These are phyloP conservation scores for Kalmusia sp. DNA, from an alignment of 2,329 filamentous ascomycete species.

Conservation along the genomic window DNA sequence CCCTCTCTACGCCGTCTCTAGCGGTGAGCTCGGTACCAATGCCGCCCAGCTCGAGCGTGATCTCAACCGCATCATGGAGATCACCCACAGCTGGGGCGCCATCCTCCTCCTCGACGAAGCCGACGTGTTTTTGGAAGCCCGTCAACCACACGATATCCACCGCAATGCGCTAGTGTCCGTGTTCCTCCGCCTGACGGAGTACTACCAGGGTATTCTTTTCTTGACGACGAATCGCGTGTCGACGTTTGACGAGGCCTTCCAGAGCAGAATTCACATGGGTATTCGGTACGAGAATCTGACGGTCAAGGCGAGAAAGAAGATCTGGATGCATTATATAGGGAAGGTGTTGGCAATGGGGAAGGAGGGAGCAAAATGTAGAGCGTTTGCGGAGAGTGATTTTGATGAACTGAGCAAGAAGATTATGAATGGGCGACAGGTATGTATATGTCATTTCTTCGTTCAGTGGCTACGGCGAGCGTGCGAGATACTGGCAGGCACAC, in stretches of 20 bases:
- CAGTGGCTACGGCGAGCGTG: too few species aligned
- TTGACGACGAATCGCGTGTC: conserved; percentile 87
- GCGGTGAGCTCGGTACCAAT: conserved; percentile 80
- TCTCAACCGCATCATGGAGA: conserved; percentile 83
- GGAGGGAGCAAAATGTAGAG: conserved; percentile 58
- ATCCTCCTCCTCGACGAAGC: conserved; percentile 85
- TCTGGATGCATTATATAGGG: conserved; percentile 86
- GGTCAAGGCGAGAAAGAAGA: conserved; percentile 73
- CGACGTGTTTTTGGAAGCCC: conserved; percentile 70
- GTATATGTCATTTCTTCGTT: conserved; percentile 19
- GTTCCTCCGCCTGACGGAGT: conserved; percentile 85
- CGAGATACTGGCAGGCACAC: too few species aligned
- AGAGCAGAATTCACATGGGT: conserved; percentile 85
- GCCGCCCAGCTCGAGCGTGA: conserved; percentile 75
- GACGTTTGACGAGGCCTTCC: conserved; percentile 91
- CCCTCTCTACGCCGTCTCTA: conserved; percentile 83
- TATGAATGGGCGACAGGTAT: conserved; percentile 71
- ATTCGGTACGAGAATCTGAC: conserved; percentile 80
- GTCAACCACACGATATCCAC: conserved; percentile 82
- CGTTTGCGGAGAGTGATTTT: conserved; percentile 72
- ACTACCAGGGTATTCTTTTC: conserved; percentile 91
- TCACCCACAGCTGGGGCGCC: conserved; percentile 85
- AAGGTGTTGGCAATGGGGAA: conserved; percentile 62
- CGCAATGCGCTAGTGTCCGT: conserved; percentile 87
- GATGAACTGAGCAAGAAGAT: conserved; percentile 71